A percentile compares a stretch with the other conserved stretches of the same genome.
Evolutionary conservation across 2,329 filamentous ascomycete species (phyloP).

Genomic region (Mycosphaerella arachidis): DNA sequence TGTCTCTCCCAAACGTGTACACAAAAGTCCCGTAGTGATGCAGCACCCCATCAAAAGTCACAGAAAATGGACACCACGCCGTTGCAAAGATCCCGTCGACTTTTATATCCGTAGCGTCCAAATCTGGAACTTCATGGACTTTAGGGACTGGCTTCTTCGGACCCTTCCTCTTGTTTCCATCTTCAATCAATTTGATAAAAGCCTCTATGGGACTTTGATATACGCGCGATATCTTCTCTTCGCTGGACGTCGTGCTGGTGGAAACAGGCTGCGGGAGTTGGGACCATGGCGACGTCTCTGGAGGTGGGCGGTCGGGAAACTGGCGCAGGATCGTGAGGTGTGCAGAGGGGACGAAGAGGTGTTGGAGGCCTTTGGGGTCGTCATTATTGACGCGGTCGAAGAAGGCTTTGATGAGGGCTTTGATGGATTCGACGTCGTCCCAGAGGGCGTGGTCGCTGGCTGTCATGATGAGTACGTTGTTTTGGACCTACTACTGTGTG

Average conservation of each 20-base stretch:
- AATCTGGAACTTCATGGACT: slow-evolving; percentile 14
- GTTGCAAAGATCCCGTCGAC: slow-evolving; percentile 16
- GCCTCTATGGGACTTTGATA: slow-evolving; percentile 13
- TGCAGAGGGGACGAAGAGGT: slow-evolving; percentile 75
- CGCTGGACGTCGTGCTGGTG: not conserved
- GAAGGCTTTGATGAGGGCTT: slow-evolving; percentile 19
- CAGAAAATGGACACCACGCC: slow-evolving; percentile 19
- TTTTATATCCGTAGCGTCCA: slow-evolving; percentile 15
- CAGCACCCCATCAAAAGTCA: slow-evolving; percentile 21
- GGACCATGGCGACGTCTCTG: slow-evolving; percentile 1
- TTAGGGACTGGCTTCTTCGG: slow-evolving; percentile 11
- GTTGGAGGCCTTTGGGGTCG: slow-evolving; percentile 53
- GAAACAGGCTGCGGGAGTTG: not conserved
- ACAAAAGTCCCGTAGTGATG: slow-evolving; percentile 22
- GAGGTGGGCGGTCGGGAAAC: slow-evolving; percentile 12
- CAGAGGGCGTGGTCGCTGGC: slow-evolving; percentile 13
- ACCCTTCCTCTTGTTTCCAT: slow-evolving; percentile 12
- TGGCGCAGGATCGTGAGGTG: slow-evolving; percentile 40
- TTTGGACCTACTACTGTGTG: not conserved
- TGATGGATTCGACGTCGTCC: slow-evolving; percentile 12
- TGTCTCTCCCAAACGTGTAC: slow-evolving; percentile 13
- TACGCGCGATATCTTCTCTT: slow-evolving; percentile 5
- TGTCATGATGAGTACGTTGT: not conserved
- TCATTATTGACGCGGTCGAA: slow-evolving; percentile 21
- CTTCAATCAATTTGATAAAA: slow-evolving; percentile 17